These are phyloP conservation scores for Corylus americana DNA, from an alignment of 306 rosid species.

Conservation along the genomic window DNA sequence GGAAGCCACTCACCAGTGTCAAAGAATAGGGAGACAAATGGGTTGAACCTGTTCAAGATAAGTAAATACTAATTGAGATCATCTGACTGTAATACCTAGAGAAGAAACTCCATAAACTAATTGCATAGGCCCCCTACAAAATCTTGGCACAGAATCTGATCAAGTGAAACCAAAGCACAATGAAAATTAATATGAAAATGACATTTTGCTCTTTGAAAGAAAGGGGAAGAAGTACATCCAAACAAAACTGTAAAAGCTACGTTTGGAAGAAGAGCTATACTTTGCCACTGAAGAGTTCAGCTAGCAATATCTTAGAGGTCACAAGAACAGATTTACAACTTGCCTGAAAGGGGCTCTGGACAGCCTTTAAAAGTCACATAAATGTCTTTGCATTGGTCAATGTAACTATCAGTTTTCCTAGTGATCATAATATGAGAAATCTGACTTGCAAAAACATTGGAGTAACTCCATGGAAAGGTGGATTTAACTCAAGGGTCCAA, in stretches of 20 bases:
- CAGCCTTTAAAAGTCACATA: too few relatives aligned
- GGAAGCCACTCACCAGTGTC: constrained; percentile 82
- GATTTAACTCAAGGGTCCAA: too few relatives aligned
- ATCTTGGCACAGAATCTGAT: background rate
- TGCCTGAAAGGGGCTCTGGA: too few relatives aligned
- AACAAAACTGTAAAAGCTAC: too few relatives aligned
- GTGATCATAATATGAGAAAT: too few relatives aligned
- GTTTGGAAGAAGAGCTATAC: too few relatives aligned
- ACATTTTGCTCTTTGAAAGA: background rate
- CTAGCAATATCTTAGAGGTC: too few relatives aligned
- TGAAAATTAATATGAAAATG: constrained; percentile 8
- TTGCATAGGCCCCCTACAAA: constrained; percentile 4
- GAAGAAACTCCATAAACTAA: constrained; percentile 11
- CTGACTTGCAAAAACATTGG: too few relatives aligned
- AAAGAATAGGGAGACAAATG: constrained; percentile 67
- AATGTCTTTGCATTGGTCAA: too few relatives aligned
- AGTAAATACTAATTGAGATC: background rate
- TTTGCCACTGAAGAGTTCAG: background rate
- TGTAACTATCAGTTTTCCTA: too few relatives aligned
- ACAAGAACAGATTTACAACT: too few relatives aligned
- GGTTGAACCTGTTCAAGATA: constrained; percentile 50
- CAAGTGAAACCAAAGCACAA: background rate
- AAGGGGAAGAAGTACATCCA: background rate
- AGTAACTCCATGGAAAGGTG: too few relatives aligned
- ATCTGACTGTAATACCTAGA: background rate